phyloP scores from a whole-genome alignment of 2,329 filamentous ascomycete genomes.

The Sclerotinia spermophila region DNA sequence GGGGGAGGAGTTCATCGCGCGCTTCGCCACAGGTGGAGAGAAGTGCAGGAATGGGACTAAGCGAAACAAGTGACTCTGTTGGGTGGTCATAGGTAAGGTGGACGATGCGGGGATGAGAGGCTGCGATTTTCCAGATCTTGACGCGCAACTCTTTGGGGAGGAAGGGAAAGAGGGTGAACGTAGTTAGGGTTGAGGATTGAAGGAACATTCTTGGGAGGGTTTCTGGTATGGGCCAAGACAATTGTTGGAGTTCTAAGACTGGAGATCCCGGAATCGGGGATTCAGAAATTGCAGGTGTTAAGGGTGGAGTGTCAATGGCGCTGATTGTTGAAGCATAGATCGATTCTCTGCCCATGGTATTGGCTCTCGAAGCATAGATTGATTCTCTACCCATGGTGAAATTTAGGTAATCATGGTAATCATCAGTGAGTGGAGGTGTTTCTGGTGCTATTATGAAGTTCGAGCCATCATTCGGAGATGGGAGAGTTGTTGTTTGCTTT shows the following conservation, averaged over 20 bases:
- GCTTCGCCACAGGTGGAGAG: conserved; percentile 6
- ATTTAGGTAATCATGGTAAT: background rate
- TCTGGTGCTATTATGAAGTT: background rate
- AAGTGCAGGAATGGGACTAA: conserved; percentile 8
- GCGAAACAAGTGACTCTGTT: conserved; percentile 4
- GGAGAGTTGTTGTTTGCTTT: background rate
- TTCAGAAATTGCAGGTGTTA: background rate
- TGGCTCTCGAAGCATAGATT: background rate
- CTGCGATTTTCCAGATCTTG: conserved; percentile 10
- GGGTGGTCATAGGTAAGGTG: conserved; percentile 7
- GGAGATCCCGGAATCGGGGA: background rate
- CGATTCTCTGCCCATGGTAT: background rate
- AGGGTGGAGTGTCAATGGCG: background rate
- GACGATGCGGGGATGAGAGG: background rate
- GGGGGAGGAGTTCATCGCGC: background rate
- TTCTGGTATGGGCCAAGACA: conserved; percentile 6
- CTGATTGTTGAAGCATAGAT: background rate
- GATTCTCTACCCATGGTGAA: background rate
- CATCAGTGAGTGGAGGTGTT: background rate
- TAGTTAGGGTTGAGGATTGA: background rate
- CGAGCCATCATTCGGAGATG: background rate
- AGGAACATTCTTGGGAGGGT: conserved; percentile 5
- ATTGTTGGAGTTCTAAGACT: background rate
- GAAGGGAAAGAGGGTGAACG: background rate
- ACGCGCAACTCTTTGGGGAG: conserved; percentile 11